Evolutionary conservation across 345 rosid species (phyloP).

Genomic region (Populus ilicifolia): DNA sequence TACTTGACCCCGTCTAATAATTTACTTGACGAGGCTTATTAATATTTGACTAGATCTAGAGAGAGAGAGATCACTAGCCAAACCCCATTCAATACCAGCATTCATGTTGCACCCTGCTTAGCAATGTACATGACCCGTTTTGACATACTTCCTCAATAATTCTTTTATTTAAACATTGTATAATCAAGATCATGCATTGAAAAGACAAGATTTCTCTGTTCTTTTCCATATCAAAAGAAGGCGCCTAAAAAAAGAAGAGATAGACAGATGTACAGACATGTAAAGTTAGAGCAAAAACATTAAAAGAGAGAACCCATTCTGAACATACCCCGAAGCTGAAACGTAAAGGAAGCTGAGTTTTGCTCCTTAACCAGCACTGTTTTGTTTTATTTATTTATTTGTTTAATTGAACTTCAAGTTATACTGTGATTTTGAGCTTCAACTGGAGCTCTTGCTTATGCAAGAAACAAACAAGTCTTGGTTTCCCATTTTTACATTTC

Average conservation of each 20-base stretch:
- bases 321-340: constrained; percentile 17
- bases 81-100: neutral
- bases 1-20: too few relatives aligned
- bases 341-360: neutral
- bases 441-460: too few relatives aligned
- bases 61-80: neutral
- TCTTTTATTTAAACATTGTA: neutral
- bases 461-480: neutral
- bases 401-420: too few relatives aligned
- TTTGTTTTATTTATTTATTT: too few relatives aligned
- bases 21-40: too few relatives aligned
- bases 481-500: neutral
- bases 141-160: neutral
- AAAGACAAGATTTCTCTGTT: neutral
- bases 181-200: neutral
- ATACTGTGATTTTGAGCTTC: too few relatives aligned
- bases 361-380: neutral
- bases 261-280: neutral
- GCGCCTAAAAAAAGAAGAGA: neutral
- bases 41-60: too few relatives aligned
- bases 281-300: neutral
- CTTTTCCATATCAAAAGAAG: neutral
- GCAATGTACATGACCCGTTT: neutral
- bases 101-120: neutral
- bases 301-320: neutral